These are phyloP conservation scores for Phytopythium montanum DNA, from an alignment of 352 stramenopile species.

Conservation along the genomic window DNA sequence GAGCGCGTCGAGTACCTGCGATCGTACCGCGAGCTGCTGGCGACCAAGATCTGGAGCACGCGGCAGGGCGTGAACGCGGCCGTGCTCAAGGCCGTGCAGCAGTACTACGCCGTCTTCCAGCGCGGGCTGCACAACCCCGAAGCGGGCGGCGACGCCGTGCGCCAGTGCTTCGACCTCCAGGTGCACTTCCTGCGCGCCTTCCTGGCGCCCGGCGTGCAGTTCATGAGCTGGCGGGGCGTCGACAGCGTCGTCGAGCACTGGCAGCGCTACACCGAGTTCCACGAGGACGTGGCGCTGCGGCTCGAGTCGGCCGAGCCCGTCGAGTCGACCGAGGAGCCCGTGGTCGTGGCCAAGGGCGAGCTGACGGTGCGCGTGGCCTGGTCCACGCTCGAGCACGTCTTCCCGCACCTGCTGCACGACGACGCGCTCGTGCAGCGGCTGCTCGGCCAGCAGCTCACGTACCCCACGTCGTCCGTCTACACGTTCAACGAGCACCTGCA, in stretches of 20 bases:
- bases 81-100: slow-evolving; percentile 58
- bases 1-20: slow-evolving; percentile 56
- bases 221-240: slow-evolving; percentile 29
- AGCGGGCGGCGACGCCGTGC: slow-evolving; percentile 32
- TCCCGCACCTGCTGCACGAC: slow-evolving; percentile 39
- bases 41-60: slow-evolving; percentile 45
- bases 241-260: slow-evolving; percentile 55
- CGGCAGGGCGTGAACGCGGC: slow-evolving; percentile 30
- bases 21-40: slow-evolving; percentile 37
- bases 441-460: slow-evolving; percentile 28
- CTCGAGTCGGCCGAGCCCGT: slow-evolving; percentile 40
- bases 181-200: slow-evolving; percentile 47
- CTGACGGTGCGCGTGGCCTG: slow-evolving; percentile 30
- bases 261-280: slow-evolving; percentile 53
- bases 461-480: slow-evolving; percentile 32
- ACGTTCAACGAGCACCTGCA: slow-evolving; percentile 42
- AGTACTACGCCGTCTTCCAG: slow-evolving; percentile 66
- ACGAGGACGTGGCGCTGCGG: slow-evolving; percentile 37
- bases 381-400: slow-evolving; percentile 39
- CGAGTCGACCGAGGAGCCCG: slow-evolving; percentile 34
- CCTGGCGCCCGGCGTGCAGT: slow-evolving; percentile 33
- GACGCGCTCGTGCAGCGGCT: slow-evolving; percentile 30
- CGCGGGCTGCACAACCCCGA: slow-evolving; percentile 47
- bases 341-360: slow-evolving; percentile 46
- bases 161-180: slow-evolving; percentile 53